Percentiles rank a stretch among this genome's conserved stretches.
These are phyloP conservation scores for Solanum bulbocastanum DNA, from an alignment of 257 asterid species.

Conservation along the genomic window DNA sequence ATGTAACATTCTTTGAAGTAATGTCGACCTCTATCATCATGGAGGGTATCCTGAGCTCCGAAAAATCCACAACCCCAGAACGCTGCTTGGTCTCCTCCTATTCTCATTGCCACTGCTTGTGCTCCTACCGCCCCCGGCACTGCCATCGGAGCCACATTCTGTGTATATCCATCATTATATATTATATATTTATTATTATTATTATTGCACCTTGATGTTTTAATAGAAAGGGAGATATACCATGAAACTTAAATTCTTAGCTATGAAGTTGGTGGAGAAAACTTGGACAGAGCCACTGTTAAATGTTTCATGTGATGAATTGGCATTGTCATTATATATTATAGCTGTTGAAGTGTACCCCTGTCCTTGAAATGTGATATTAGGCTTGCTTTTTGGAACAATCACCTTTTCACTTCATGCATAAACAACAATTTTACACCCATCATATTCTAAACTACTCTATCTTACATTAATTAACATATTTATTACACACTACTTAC, in stretches of 20 bases:
- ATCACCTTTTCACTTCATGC: conserved; percentile 68
- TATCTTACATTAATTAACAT: not conserved
- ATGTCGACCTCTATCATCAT: conserved; percentile 90
- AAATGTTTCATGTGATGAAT: conserved; percentile 77
- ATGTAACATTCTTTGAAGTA: conserved; percentile 84
- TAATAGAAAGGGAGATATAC: conserved; percentile 14
- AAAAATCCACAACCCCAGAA: conserved; percentile 96
- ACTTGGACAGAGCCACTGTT: conserved; percentile 88
- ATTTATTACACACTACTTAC: conserved; percentile 31
- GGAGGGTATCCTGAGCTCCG: conserved; percentile 90
- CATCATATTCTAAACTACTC: too few relatives aligned
- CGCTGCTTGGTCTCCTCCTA: conserved; percentile 68
- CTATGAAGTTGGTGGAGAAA: conserved; percentile 66
- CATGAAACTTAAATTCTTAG: conserved; percentile 86
- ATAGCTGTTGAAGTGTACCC: conserved; percentile 84
- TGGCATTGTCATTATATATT: conserved; percentile 82
- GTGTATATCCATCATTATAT: not conserved
- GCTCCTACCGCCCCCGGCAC: conserved; percentile 78
- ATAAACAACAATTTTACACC: not conserved
- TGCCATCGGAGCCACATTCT: conserved; percentile 89
- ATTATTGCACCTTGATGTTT: too few relatives aligned
- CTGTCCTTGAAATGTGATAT: conserved; percentile 91
- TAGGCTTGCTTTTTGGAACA: conserved; percentile 54
- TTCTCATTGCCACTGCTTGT: conserved; percentile 82
- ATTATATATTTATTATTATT: too few relatives aligned